phyloP scores from a whole-genome alignment of 2,329 filamentous ascomycete genomes.

The Claviceps africana region DNA sequence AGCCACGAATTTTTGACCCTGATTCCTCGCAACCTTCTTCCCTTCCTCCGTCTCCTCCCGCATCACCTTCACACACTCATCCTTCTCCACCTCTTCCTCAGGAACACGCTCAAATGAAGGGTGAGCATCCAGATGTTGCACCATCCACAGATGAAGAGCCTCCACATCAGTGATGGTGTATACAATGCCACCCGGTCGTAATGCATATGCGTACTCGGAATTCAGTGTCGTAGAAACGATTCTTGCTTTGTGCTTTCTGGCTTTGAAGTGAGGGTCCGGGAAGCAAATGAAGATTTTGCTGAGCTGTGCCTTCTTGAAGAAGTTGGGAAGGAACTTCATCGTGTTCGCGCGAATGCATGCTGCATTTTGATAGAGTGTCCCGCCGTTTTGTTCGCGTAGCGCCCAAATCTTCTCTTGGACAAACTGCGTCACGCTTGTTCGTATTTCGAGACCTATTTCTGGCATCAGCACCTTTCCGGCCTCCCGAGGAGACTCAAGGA shows the following conservation, averaged over 20 bases:
- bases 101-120: constrained; percentile 64
- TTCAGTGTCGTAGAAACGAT: constrained; percentile 83
- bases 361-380: constrained; percentile 64
- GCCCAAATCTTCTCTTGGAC: constrained; percentile 79
- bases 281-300: constrained; percentile 95
- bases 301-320: constrained; percentile 71
- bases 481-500: background rate
- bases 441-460: constrained; percentile 70
- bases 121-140: constrained; percentile 66
- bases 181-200: constrained; percentile 70
- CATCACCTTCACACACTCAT: constrained; percentile 64
- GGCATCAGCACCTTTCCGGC: background rate
- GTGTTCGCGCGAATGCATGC: constrained; percentile 83
- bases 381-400: constrained; percentile 51
- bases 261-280: constrained; percentile 95
- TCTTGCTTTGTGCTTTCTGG: constrained; percentile 88
- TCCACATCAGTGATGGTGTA: constrained; percentile 98
- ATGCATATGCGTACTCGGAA: constrained; percentile 82
- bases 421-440: constrained; percentile 77
- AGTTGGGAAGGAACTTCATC: constrained; percentile 99
- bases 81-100: constrained; percentile 51
- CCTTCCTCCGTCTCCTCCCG: constrained; percentile 82
- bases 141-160: constrained; percentile 88
- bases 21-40: constrained; percentile 88
- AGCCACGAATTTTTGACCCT: constrained; percentile 81